A percentile compares a stretch with the other conserved stretches of the same genome.
These are phyloP conservation scores for Eurotiales sp. DNA, from an alignment of 2,329 filamentous ascomycete genomes.

Conservation along the genomic window DNA sequence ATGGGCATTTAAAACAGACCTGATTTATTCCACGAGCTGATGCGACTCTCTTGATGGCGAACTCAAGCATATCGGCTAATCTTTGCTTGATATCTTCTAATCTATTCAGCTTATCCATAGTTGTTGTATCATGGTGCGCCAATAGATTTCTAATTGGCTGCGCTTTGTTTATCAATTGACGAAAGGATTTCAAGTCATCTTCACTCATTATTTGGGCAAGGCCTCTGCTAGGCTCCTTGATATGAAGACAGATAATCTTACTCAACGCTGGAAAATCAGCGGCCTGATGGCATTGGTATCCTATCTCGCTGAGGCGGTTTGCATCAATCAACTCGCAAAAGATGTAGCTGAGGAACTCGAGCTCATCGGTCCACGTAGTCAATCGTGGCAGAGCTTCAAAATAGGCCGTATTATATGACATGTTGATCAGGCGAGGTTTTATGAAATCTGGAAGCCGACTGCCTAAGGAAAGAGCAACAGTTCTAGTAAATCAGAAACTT, in stretches of 20 bases:
- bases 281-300: not conserved
- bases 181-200: not conserved
- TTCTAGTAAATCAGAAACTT: too few relatives aligned
- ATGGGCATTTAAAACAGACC: not conserved
- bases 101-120: not conserved
- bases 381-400: not conserved
- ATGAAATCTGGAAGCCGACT: too few relatives aligned
- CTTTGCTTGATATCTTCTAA: not conserved
- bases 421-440: slow-evolving; percentile 2
- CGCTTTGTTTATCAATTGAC: not conserved
- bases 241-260: not conserved
- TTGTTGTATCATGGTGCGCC: not conserved
- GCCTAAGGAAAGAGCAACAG: too few relatives aligned
- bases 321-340: not conserved
- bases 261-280: not conserved
- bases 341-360: not conserved
- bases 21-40: not conserved
- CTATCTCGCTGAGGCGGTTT: not conserved
- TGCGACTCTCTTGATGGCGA: not conserved
- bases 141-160: not conserved
- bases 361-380: not conserved
- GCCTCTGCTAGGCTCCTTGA: not conserved
- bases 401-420: not conserved
- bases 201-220: not conserved
- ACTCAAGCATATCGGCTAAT: not conserved